Base-by-base conservation (phyloP, 768 basidiomycete genomes). In the Candolleomyces aberdarensis region DNA sequence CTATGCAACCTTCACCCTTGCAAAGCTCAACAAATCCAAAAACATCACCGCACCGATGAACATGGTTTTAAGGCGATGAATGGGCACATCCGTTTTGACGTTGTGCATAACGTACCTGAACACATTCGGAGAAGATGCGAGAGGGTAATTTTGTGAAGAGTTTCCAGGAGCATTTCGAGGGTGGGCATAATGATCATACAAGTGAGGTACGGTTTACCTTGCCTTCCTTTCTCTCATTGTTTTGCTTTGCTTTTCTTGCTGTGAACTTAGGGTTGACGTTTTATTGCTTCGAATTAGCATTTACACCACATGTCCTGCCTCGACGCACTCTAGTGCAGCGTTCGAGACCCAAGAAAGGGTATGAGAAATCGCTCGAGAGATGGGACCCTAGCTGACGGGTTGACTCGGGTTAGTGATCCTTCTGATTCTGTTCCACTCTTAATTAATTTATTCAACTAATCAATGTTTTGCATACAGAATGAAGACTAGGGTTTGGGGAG, bases 161-260 rank as follows among this genome's bases (percentile, higher is more conserved):
- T n/a, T n/a, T n/a, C n/a, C n/a, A n/a, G n/a, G n/a, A n/a, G n/a
- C n/a, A n/a, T n/a, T 81, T 81, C 59, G 68, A 77, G 62, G 73
- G 77, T 70, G 91, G 88, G 0, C 89, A 92, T 65, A n/a, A n/a
- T n/a, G n/a, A n/a, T n/a, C n/a, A 92, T 63, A 87, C 85, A 1
- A 94, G 93, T 64, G 92, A 93, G 80, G 88, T 83, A 57, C n/a
- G n/a, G n/a, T n/a, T n/a, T n/a, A n/a, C n/a, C n/a, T n/a, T n/a
- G n/a, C n/a, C n/a, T n/a, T n/a, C n/a, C n/a, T n/a, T n/a, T n/a
- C n/a, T n/a, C n/a, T n/a, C n/a, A n/a, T n/a, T n/a, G n/a, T n/a
- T n/a, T n/a, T n/a, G n/a, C n/a, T n/a, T n/a, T n/a, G n/a, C n/a
- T n/a, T n/a, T n/a, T n/a, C n/a, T n/a, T n/a, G n/a, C n/a, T n/a